Conservation (phyloP, 805 yeast genomes). For the Ogataea angusta region DNA sequence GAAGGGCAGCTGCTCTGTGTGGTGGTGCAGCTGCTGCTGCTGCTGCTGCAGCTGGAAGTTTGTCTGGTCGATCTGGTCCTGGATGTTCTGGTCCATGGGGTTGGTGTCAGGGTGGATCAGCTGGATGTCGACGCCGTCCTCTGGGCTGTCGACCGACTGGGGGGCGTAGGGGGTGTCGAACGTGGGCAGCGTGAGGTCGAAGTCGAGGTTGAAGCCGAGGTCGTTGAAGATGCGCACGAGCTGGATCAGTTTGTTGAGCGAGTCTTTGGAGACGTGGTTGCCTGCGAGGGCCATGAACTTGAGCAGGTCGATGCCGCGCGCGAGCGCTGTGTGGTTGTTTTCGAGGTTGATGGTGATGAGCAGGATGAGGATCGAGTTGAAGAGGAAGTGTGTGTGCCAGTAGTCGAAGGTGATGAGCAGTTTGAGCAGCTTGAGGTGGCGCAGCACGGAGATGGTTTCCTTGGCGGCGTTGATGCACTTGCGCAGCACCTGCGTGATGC, state of each 20-base stretch:
- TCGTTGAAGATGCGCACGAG: slow-evolving; percentile 22
- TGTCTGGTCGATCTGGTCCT: slow-evolving; percentile 16
- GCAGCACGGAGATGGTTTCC: slow-evolving; percentile 31
- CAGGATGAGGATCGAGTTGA: slow-evolving; percentile 33
- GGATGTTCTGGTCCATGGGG: slow-evolving; percentile 15
- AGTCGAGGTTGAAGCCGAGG: slow-evolving; percentile 16
- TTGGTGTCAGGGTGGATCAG: slow-evolving; percentile 15
- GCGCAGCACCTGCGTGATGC: slow-evolving; percentile 27
- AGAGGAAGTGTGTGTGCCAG: slow-evolving; percentile 39
- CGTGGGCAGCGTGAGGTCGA: slow-evolving; percentile 15
- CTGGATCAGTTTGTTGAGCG: slow-evolving; percentile 24
- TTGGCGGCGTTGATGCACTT: slow-evolving; percentile 33
- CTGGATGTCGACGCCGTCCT: slow-evolving; percentile 14
- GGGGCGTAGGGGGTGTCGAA: slow-evolving; percentile 8
- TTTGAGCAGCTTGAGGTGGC: slow-evolving; percentile 27
- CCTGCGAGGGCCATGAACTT: slow-evolving; percentile 29
- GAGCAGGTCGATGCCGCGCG: slow-evolving; percentile 25
- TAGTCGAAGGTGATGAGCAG: slow-evolving; percentile 37
- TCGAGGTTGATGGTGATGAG: slow-evolving; percentile 20
- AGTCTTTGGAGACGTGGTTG: slow-evolving; percentile 28
- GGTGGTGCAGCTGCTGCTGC: slow-evolving; percentile 15
- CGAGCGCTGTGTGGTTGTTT: slow-evolving; percentile 10
- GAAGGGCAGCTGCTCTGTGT: slow-evolving; percentile 16
- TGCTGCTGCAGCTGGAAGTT: slow-evolving; percentile 19
- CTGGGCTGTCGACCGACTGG: slow-evolving; percentile 3